These are phyloP conservation scores for Mesembryanthemum crystallinum DNA, from an alignment of 148 eudicot genomes.

Conservation along the genomic window DNA sequence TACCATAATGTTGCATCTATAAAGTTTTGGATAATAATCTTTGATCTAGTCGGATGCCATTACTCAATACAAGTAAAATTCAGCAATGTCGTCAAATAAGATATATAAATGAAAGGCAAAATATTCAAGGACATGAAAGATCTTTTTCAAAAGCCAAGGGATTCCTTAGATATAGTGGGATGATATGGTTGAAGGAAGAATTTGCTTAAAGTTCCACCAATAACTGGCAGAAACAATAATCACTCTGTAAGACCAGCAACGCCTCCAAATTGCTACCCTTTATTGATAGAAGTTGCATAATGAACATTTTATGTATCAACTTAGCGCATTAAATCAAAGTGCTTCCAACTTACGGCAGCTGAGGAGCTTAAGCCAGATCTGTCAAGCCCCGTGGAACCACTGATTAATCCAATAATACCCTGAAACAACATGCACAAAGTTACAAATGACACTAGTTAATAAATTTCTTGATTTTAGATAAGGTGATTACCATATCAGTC, in stretches of 20 bases:
- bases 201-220: not conserved
- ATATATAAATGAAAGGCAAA: not conserved
- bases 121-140: not conserved
- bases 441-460: constrained; percentile 4
- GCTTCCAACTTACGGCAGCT: constrained; percentile 81
- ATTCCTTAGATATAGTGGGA: not conserved
- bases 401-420: constrained; percentile 79
- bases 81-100: not conserved
- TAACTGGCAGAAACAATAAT: not conserved
- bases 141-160: not conserved
- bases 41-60: not conserved
- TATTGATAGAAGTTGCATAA: not conserved
- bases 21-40: not conserved
- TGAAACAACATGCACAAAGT: constrained; percentile 37
- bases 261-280: not conserved
- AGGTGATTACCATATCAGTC: not conserved
- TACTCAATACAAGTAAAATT: not conserved
- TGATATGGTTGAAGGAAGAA: too few relatives aligned
- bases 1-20: not conserved
- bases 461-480: constrained; percentile 5
- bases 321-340: constrained; percentile 1
- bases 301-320: not conserved
- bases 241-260: not conserved
- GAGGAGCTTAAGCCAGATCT: constrained; percentile 99
- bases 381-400: constrained; percentile 83